Percentiles rank a stretch among this genome's conserved stretches.
phyloP scores from a whole-genome alignment of 1,139 yeast genomes.

The Yamadazyma buinensis region DNA sequence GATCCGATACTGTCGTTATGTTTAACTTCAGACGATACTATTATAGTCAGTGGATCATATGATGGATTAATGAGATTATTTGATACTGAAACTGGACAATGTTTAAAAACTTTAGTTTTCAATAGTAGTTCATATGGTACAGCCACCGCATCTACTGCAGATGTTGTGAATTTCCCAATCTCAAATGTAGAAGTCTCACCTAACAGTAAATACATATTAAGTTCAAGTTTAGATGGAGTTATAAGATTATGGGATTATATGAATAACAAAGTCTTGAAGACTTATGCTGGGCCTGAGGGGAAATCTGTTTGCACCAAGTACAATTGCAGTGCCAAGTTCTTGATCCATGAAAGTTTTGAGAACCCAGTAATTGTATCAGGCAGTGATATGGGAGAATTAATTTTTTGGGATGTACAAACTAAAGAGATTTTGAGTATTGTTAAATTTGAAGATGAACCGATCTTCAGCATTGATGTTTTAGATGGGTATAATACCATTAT shows the following conservation, averaged over 20 bases:
- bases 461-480: constrained; percentile 45
- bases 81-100: constrained; percentile 86
- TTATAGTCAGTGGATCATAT: constrained; percentile 82
- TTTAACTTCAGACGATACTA: constrained; percentile 74
- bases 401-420: constrained; percentile 74
- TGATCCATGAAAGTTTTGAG: constrained; percentile 19
- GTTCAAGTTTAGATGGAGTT: constrained; percentile 77
- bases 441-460: constrained; percentile 30
- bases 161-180: constrained; percentile 59
- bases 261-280: constrained; percentile 73
- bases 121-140: constrained; percentile 56
- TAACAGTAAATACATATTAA: constrained; percentile 75
- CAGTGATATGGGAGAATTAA: constrained; percentile 54
- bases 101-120: constrained; percentile 82
- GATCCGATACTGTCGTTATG: constrained; percentile 82
- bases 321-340: constrained; percentile 48
- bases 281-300: constrained; percentile 45
- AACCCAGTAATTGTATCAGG: constrained; percentile 59
- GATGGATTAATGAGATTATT: constrained; percentile 89
- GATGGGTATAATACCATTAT: constrained; percentile 38
- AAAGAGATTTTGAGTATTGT: constrained; percentile 47
- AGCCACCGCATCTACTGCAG: constrained; percentile 55
- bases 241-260: constrained; percentile 81
- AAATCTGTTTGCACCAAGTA: constrained; percentile 40
- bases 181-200: constrained; percentile 72